A percentile compares a stretch with the other conserved stretches of the same genome.
Conservation (phyloP, 768 basidiomycete genomes). For the Lentinus tigrinus region DNA sequence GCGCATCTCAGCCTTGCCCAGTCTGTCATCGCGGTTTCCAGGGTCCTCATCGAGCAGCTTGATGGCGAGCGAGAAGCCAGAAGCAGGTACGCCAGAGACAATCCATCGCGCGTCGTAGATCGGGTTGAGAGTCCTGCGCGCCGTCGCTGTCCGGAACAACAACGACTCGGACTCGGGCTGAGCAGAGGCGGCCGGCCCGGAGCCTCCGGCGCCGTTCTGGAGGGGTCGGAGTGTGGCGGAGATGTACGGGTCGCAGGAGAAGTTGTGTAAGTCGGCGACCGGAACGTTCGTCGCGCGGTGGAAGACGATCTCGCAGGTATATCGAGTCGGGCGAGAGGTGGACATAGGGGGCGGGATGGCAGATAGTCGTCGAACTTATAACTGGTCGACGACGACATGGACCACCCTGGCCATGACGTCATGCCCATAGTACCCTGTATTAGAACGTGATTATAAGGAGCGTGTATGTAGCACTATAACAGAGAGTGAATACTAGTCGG, state of each 20-base stretch:
- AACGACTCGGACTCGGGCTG: slow-evolving; percentile 4
- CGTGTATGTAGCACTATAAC: no score
- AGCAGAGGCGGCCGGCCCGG: not conserved
- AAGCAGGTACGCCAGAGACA: slow-evolving; percentile 25
- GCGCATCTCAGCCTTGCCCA: slow-evolving; percentile 24
- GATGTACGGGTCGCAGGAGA: slow-evolving; percentile 30
- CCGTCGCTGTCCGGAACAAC: slow-evolving; percentile 26
- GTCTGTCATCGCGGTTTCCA: slow-evolving; percentile 25
- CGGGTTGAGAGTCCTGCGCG: slow-evolving; percentile 23
- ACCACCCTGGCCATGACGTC: no score
- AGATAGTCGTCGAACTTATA: no score
- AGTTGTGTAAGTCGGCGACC: slow-evolving; percentile 24
- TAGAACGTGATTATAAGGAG: no score
- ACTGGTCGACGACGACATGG: no score
- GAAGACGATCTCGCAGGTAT: slow-evolving; percentile 24
- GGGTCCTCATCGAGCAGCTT: slow-evolving; percentile 27
- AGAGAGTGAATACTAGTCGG: no score
- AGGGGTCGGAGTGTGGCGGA: slow-evolving; percentile 18
- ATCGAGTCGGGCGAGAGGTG: slow-evolving; percentile 1
- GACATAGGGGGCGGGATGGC: not conserved
- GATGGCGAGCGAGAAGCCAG: slow-evolving; percentile 24
- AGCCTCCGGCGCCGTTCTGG: not conserved
- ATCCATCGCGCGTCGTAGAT: slow-evolving; percentile 26
- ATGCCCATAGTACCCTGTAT: no score
- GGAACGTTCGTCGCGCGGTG: slow-evolving; percentile 23